Evolutionary conservation across 2,329 filamentous ascomycete genomes (phyloP).

Genomic region (Huntiella bhutanensis): DNA sequence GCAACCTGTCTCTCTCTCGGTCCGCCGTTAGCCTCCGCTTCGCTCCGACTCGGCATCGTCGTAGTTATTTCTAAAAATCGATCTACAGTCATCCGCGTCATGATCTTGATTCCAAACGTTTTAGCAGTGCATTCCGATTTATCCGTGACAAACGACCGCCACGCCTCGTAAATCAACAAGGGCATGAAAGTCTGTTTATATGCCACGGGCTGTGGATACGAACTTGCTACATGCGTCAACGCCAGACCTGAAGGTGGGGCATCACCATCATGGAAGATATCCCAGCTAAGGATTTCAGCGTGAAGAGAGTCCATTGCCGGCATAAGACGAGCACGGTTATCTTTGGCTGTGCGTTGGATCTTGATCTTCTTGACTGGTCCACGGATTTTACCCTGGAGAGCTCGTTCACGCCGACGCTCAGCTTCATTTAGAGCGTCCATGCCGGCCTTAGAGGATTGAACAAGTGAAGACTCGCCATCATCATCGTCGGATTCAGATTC

Average conservation of each 20-base stretch:
- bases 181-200: constrained; percentile 87
- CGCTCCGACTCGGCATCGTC: constrained; percentile 40
- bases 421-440: constrained; percentile 31
- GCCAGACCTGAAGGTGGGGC: constrained; percentile 61
- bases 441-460: constrained; percentile 27
- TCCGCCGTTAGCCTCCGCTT: background rate
- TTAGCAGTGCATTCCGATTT: constrained; percentile 71
- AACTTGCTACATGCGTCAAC: constrained; percentile 59
- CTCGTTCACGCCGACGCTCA: constrained; percentile 24
- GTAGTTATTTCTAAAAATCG: constrained; percentile 84
- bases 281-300: constrained; percentile 75
- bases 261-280: constrained; percentile 79
- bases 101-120: constrained; percentile 71
- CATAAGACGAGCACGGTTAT: constrained; percentile 81
- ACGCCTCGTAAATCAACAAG: constrained; percentile 78
- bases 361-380: constrained; percentile 72
- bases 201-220: constrained; percentile 54
- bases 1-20: constrained; percentile 44
- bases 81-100: constrained; percentile 77
- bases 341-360: constrained; percentile 64
- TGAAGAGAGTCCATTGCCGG: constrained; percentile 77
- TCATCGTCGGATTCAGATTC: constrained; percentile 47
- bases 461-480: constrained; percentile 24
- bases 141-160: constrained; percentile 79
- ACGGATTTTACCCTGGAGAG: constrained; percentile 36